Evolutionary conservation across 2,329 filamentous ascomycete genomes (phyloP).

Genomic region (Kalmusia sp.): DNA sequence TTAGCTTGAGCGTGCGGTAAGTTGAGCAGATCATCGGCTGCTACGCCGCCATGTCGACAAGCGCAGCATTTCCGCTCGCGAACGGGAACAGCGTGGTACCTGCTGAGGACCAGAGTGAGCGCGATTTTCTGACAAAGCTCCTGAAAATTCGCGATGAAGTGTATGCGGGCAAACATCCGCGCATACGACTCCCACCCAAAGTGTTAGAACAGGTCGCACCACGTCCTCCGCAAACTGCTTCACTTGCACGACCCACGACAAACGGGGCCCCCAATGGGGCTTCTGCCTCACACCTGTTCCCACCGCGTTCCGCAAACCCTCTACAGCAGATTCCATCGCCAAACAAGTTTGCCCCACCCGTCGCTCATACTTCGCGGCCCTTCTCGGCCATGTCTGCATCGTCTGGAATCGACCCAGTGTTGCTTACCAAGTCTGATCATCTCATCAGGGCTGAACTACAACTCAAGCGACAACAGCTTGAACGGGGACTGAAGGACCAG

Average conservation of each 20-base stretch:
- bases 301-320: constrained; percentile 39
- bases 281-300: constrained; percentile 29
- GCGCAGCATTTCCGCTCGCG: constrained; percentile 33
- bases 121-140: constrained; percentile 74
- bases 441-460: constrained; percentile 82
- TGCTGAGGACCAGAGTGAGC: constrained; percentile 51
- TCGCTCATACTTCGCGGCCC: constrained; percentile 36
- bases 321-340: constrained; percentile 29
- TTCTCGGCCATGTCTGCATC: constrained; percentile 55
- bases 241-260: constrained; percentile 35
- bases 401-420: constrained; percentile 79
- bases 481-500: constrained; percentile 78
- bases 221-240: constrained; percentile 36
- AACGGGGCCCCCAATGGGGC: constrained; percentile 40
- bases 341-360: constrained; percentile 30
- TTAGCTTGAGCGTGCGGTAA: constrained; percentile 22
- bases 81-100: constrained; percentile 47
- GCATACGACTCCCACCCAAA: constrained; percentile 64
- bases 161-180: constrained; percentile 75
- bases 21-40: constrained; percentile 27
- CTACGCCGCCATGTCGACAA: constrained; percentile 40
- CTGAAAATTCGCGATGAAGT: constrained; percentile 81
- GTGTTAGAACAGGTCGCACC: constrained; percentile 54
- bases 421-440: constrained; percentile 85
- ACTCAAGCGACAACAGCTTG: constrained; percentile 80